phyloP scores from a whole-genome alignment of 108 stramenopile species.

The Halocafeteria seosinensis region DNA sequence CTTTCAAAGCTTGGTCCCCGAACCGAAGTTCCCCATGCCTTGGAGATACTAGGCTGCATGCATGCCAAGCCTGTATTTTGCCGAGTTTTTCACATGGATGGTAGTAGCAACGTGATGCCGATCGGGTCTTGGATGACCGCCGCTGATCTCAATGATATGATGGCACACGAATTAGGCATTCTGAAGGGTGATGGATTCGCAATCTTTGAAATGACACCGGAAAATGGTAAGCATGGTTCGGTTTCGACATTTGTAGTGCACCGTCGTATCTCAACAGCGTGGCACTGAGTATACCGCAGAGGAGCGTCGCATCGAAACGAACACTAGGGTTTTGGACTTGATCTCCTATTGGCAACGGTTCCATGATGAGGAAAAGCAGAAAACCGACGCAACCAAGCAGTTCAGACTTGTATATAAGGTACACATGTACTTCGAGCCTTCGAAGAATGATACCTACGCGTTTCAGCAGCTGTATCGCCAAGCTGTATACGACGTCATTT shows the following conservation, averaged over 20 bases:
- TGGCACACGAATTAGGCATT: conserved; percentile 6
- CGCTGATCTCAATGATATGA: conserved; percentile 2
- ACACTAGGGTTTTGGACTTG: conserved; percentile 22
- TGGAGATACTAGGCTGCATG: conserved; percentile 17
- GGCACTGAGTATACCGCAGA: too few relatives aligned
- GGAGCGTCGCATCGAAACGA: conserved; percentile 23
- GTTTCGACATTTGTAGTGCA: too few relatives aligned
- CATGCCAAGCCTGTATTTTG: neutral
- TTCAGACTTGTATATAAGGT: conserved; percentile 23
- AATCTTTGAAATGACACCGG: conserved; percentile 16
- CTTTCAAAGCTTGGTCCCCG: conserved; percentile 14
- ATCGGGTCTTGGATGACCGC: conserved; percentile 17
- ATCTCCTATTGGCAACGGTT: conserved; percentile 23
- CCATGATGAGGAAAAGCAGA: neutral
- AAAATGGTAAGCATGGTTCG: too few relatives aligned
- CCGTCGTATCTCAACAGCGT: too few relatives aligned
- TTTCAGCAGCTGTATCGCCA: conserved; percentile 18
- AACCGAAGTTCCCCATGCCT: conserved; percentile 12
- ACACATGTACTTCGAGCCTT: conserved; percentile 8
- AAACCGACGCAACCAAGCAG: neutral
- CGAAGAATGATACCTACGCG: conserved; percentile 8
- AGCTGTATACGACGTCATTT: conserved; percentile 21
- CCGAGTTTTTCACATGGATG: conserved; percentile 21
- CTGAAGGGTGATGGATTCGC: neutral
- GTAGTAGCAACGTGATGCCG: conserved; percentile 4